Percentiles rank a stretch among this genome's conserved stretches.
These are phyloP conservation scores for Paramecium primaurelia DNA, from an alignment of 73 alveolate species.

Conservation along the genomic window DNA sequence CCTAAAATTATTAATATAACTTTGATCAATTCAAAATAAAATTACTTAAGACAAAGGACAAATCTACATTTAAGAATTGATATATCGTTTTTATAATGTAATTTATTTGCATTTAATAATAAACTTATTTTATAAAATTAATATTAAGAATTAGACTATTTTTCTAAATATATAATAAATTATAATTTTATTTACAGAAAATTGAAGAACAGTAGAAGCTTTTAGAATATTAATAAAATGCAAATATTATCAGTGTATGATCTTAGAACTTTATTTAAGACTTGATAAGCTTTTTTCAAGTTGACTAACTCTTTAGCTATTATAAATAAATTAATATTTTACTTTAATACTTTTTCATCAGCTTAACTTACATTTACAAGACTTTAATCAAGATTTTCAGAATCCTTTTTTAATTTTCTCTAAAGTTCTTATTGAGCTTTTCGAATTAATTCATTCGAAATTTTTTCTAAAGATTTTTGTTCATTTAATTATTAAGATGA, in stretches of 20 bases:
- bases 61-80: not conserved
- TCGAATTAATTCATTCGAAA: not conserved
- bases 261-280: not conserved
- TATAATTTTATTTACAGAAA: not conserved
- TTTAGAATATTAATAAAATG: not conserved
- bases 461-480: not conserved
- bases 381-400: not conserved
- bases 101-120: no score
- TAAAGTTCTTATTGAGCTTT: constrained; percentile 32
- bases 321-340: not conserved
- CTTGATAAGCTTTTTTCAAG: not conserved
- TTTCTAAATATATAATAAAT: no score
- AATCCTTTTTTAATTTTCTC: not conserved
- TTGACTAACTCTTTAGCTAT: not conserved
- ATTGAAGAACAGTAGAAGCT: not conserved
- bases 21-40: not conserved
- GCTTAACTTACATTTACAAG: not conserved
- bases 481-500: not conserved
- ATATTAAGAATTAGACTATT: no score
- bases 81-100: not conserved
- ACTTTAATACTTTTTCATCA: not conserved
- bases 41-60: not conserved
- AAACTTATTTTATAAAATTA: no score
- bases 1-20: not conserved
- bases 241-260: not conserved